Base-by-base conservation (phyloP, 257 asterid genomes). In the Paulownia fortunei region DNA sequence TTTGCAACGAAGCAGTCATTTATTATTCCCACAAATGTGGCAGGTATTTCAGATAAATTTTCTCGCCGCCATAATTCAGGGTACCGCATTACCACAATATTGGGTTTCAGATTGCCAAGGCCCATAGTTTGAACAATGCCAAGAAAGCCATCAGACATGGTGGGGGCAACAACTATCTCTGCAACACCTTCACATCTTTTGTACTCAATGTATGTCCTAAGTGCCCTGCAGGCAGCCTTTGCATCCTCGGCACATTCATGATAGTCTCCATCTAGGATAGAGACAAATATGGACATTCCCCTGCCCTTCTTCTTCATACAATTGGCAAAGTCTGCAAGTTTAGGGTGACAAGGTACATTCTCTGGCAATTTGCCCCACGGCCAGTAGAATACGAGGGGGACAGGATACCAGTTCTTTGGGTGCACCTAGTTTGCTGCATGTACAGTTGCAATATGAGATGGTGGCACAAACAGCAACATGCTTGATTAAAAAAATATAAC, bases 281-380 rank as follows among this genome's bases (percentile, higher is more conserved):
- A 93, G 81, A 95, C 93, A 61, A 95, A 95, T 77, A 95, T 89
- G 62, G 99, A 93, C 98, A 95, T 90, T 70, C 99, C 99, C 83
- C 99, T 86, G 80, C 99, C 99, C 78, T 95, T 95, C 86, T 95
- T 95, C 91, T 95, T 95, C 98, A 95, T 90, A 80, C 88, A 95
- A 74, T 95, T 95, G 32, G 99, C 99, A 60, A 95, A 95, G 79
- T 95, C 99, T 0, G 99, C 99, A 27, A 95, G 98, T 86, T 95
- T 95, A 18, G 99, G 99, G 85, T 95, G 99, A 87, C 99, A 95
- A 3, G 99, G 98, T 2, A 95, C 99, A 26, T 95, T 95, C 69
- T 93, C 99, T 1, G 99, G 99, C 69, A 95, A 88, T 84, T 87
- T 93, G 47, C 99, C 99, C 99, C 99, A 95, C 5, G 99, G 99